Evolutionary conservation across 805 yeast genomes (phyloP), one percentile per base, ranked within the genome.

Genomic region (Candida khao-thaluensis): DNA sequence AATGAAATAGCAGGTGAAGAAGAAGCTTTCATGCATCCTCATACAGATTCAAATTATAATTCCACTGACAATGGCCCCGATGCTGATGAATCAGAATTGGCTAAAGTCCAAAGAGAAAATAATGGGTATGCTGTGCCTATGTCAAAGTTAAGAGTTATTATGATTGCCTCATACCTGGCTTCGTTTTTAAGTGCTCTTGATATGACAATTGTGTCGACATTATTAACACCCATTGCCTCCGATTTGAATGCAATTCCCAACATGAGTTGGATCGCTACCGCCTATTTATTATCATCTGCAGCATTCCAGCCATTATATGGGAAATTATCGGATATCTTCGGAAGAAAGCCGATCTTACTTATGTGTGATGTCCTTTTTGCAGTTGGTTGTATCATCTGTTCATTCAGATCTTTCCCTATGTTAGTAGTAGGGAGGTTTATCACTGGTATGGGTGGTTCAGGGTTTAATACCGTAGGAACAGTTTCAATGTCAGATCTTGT

Each of bases 371-470:
- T 62, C 1, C 60, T 74, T n/a, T 83, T 83, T 53, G 72, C 77
- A 2, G 27, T 79, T 2, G 90, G 74, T 1, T 69, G 74, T 38
- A 50, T 75, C 9, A 68, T 79, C 34, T 81, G 86, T 54, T 79
- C 69, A 1, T 72, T 82, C 1, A 60, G 64, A 59, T 78, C 59
- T 53, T 75, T 51, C 10, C 47, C 63, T 30, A 48, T 69, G 38
- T 65, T 83, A 46, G 76, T 81, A 6, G 44, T 75, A 20, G 84
- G 84, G 3, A 66, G 87, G 51, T 78, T 86, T 44, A 69, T 88
- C 36, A 81, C 95, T 17, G 96, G 96, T 14, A 74, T 85, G 40
- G 96, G 96, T 9, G 95, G 95, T n/a, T 93, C 95, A 5, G 96
- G 96, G 1, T 75, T 88, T 53, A 77, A 82, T 36, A 73, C 90